These are phyloP conservation scores for Fraxinus latifolia DNA, from an alignment of 305 asterid genomes.

Conservation along the genomic window DNA sequence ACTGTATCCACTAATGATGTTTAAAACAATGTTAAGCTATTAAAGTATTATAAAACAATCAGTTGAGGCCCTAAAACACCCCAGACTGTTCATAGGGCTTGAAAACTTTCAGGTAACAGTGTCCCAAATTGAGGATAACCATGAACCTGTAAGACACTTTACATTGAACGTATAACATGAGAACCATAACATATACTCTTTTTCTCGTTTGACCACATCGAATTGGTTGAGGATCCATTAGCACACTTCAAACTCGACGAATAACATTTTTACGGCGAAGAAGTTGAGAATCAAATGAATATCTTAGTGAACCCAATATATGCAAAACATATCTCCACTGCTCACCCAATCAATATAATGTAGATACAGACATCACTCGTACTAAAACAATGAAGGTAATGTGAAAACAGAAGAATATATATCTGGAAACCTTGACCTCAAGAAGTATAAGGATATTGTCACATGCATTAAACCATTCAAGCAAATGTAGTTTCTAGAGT, in stretches of 20 bases:
- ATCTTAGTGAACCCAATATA: constrained; percentile 18
- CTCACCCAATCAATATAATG: constrained; percentile 14
- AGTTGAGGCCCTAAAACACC: neutral
- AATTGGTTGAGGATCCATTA: constrained; percentile 12
- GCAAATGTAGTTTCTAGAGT: constrained; percentile 19
- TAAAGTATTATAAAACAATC: neutral
- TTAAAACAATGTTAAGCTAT: neutral
- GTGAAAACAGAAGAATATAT: constrained; percentile 10
- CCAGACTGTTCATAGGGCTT: neutral
- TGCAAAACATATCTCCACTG: constrained; percentile 14
- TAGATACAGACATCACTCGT: constrained; percentile 8
- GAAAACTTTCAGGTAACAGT: neutral
- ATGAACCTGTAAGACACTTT: neutral
- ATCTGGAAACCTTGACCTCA: neutral
- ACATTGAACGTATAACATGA: neutral
- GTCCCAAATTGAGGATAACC: neutral
- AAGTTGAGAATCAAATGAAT: neutral
- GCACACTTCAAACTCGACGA: neutral
- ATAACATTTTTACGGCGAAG: neutral
- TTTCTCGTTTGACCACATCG: neutral
- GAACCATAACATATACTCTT: neutral
- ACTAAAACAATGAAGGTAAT: neutral
- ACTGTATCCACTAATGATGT: neutral
- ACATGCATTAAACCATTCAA: constrained; percentile 17
- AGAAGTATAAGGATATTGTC: neutral